Conservation (phyloP, 2,329 filamentous ascomycete species). For the Lasiodiplodia gonubiensis region DNA sequence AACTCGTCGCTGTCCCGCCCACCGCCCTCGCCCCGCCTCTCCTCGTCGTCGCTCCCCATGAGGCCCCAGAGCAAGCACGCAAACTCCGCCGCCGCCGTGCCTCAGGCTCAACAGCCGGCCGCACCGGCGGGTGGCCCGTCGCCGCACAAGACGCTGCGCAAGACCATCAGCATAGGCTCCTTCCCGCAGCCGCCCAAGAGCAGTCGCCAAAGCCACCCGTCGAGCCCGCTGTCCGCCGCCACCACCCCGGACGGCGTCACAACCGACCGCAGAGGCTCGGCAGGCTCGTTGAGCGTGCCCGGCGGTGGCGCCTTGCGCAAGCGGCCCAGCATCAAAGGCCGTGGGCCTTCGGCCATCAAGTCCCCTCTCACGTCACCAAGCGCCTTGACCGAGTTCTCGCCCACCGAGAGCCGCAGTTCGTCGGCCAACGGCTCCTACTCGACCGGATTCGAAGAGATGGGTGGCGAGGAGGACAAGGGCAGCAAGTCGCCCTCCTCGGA, state of each 20-base stretch:
- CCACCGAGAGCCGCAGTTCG: conserved; percentile 85
- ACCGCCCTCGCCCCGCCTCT: conserved; percentile 15
- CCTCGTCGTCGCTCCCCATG: conserved; percentile 30
- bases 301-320: conserved; percentile 38
- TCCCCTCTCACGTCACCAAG: conserved; percentile 66
- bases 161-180: conserved; percentile 90
- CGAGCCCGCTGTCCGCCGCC: conserved; percentile 57
- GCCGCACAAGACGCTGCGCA: conserved; percentile 72
- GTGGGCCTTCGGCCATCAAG: conserved; percentile 39
- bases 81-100: conserved; percentile 24
- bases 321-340: conserved; percentile 43
- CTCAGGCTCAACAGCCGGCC: conserved; percentile 33
- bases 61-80: conserved; percentile 25
- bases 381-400: conserved; percentile 68
- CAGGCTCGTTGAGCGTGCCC: conserved; percentile 36
- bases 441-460: conserved; percentile 15
- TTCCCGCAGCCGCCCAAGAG: conserved; percentile 85
- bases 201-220: conserved; percentile 61
- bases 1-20: background rate
- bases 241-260: conserved; percentile 50
- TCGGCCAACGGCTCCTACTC: conserved; percentile 93
- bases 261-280: conserved; percentile 41
- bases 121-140: conserved; percentile 34
- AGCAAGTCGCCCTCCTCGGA: conserved; percentile 11
- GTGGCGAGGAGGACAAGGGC: conserved; percentile 15